Percentiles rank a stretch among this genome's conserved stretches.
phyloP scores from a whole-genome alignment of 176 grass and related monocot genomes.

The Oryza brachyantha region DNA sequence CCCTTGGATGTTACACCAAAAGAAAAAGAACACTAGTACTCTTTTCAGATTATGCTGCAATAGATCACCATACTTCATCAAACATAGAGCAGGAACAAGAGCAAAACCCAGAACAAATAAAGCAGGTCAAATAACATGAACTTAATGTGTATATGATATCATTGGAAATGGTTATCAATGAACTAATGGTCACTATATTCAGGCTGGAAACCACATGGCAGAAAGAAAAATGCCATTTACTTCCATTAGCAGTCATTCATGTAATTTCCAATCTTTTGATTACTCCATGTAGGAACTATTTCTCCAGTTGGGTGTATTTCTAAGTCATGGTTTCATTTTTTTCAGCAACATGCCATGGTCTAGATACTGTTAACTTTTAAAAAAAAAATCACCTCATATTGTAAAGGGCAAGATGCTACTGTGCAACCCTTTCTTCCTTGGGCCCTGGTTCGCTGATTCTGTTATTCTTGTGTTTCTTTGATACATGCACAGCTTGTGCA shows the following conservation, averaged over 20 bases:
- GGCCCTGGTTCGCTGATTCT: not conserved
- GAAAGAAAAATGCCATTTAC: not conserved
- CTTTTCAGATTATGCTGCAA: not conserved
- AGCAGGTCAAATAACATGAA: not conserved
- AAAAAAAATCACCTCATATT: conserved; percentile 27
- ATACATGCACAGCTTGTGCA: not conserved
- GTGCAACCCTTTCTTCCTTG: conserved; percentile 10
- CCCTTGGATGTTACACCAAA: too few species aligned
- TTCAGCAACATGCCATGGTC: not conserved
- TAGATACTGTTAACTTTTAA: not conserved
- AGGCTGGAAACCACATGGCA: not conserved
- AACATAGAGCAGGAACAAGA: not conserved
- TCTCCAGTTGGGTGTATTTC: not conserved
- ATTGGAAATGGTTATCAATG: not conserved
- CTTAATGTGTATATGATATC: not conserved
- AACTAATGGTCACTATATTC: not conserved
- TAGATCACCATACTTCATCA: not conserved
- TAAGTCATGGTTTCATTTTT: not conserved
- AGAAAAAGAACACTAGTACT: not conserved
- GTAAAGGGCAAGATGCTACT: not conserved
- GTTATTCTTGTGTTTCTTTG: conserved; percentile 40
- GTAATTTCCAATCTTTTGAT: not conserved
- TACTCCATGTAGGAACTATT: not conserved
- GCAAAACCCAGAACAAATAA: not conserved
- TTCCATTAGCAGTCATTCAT: not conserved